phyloP scores from a whole-genome alignment of 228 moss, liverwort and hornwort species.

The Sphagnum magellanicum region DNA sequence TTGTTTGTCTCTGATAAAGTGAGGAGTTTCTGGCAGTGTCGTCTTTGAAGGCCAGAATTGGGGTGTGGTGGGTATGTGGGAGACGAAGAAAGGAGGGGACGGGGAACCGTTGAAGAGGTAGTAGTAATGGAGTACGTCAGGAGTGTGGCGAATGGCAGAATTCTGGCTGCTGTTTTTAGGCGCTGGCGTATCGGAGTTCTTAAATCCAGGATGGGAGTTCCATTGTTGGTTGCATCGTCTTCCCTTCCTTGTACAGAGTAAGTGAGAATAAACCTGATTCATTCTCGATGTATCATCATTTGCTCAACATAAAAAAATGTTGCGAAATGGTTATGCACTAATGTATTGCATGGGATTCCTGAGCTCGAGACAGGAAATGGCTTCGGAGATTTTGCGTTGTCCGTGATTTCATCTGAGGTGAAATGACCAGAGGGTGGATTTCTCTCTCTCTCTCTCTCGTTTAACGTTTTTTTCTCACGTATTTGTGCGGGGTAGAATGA shows the following conservation, averaged over 20 bases:
- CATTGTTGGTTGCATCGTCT: conserved; percentile 27
- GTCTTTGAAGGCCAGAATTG: no score
- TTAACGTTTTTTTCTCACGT: background rate
- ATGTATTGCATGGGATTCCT: background rate
- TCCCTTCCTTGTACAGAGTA: conserved; percentile 39
- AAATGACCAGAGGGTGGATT: no score
- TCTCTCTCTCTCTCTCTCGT: no score
- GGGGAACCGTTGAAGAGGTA: no score
- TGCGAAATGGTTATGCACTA: background rate
- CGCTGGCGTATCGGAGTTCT: conserved; percentile 4
- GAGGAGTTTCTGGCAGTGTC: no score
- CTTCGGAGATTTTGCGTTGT: background rate
- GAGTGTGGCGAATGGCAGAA: background rate
- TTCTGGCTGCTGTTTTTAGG: conserved; percentile 15
- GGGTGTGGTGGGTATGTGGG: no score
- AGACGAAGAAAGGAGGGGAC: no score
- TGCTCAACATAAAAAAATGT: background rate
- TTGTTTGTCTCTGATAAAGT: no score
- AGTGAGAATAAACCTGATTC: background rate
- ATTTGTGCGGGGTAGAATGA: conserved; percentile 19
- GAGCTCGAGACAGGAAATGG: background rate
- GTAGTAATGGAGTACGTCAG: no score
- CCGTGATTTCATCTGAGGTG: background rate
- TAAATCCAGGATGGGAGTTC: conserved; percentile 22
- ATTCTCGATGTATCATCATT: background rate